Percentiles rank a stretch among this genome's conserved stretches.
Conservation (phyloP, 2,329 filamentous ascomycete genomes). For the Canariomyces notabilis region DNA sequence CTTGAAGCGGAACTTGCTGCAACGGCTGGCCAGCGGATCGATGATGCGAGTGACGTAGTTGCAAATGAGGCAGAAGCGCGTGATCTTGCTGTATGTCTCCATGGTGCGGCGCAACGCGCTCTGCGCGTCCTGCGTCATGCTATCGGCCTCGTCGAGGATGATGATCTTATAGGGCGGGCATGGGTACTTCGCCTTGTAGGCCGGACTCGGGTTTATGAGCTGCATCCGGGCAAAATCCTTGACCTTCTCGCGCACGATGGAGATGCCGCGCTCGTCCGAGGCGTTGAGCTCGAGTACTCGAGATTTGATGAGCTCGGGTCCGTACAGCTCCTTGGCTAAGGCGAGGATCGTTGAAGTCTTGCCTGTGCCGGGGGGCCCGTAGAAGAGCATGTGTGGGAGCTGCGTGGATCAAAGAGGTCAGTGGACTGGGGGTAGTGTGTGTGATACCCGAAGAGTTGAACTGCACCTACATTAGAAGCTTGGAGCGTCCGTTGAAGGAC, state of each 20-base stretch:
- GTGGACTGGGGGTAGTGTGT: background rate
- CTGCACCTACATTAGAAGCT: constrained; percentile 70
- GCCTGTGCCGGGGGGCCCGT: constrained; percentile 92
- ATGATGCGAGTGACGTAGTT: constrained; percentile 99
- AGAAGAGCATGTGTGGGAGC: constrained; percentile 99
- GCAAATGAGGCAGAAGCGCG: constrained; percentile 93
- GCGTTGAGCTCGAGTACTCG: constrained; percentile 99
- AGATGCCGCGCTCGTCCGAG: constrained; percentile 96
- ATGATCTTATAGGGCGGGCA: constrained; percentile 99
- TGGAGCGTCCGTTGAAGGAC: constrained; percentile 89
- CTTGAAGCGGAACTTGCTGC: constrained; percentile 98
- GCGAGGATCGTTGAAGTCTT: constrained; percentile 98
- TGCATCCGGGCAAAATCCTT: constrained; percentile 98
- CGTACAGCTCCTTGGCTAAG: constrained; percentile 94
- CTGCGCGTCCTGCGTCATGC: constrained; percentile 98
- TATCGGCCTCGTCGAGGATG: constrained; percentile 95
- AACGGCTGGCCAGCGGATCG: constrained; percentile 86
- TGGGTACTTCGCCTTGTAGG: constrained; percentile 69
- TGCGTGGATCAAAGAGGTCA: constrained; percentile 29
- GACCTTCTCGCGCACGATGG: constrained; percentile 94
- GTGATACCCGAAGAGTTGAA: constrained; percentile 1
- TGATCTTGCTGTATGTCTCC: constrained; percentile 97
- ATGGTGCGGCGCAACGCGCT: constrained; percentile 88
- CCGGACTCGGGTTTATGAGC: constrained; percentile 71
- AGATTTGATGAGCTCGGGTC: constrained; percentile 84